Evolutionary conservation across 371 early-diverging fungal species (phyloP), one percentile per base, ranked within the genome.

Genomic region (Actinomucor elegans): DNA sequence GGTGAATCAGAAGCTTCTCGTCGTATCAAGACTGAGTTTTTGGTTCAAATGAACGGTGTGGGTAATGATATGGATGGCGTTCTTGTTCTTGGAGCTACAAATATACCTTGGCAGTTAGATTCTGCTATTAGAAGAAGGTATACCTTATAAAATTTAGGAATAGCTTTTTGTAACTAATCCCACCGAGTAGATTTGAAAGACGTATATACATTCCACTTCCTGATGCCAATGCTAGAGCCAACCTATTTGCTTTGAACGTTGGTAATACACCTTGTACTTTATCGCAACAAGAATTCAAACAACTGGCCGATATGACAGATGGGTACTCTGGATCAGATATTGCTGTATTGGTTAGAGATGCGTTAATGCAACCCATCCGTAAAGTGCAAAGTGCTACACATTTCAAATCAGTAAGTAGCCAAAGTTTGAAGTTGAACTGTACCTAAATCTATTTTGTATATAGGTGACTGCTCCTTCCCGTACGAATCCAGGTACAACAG

Each of bases 1-100:
- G 96, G 96, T n/a, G 97, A 97, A 75, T 84, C 85, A 21, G 99
- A 98, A 66, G 96, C 98, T 8, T 85, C 89, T 32, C 75, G 96
- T 33, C 81, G 97, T 49, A 94, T 98, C 71, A 83, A 85, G 58
- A 91, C 91, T 0, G 96, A 98, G 74, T 90, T 98, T 43, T 78
- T 97, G n/a, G 96, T 97, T 24, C 97, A 96, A 71, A 96, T 97
- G 96, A 92, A 98, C 61, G 98, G 98, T 50, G 96, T 96, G 5
- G 96, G 96, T n/a, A 87, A 93, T 60, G 95, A 96, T 62, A 91
- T 87, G 77, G 86, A 81, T 23, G 95, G 96, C 10, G 89, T 98
- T 8, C 74, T 98, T 48, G 94, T 98, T 2, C 72, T 97, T 28
- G 99, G 94, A 9, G 99, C 98, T 2, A 97, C 97, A 11, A 98